phyloP scores from a whole-genome alignment of 1,139 yeast genomes.

The Spencermartinsiella ligniputridi region DNA sequence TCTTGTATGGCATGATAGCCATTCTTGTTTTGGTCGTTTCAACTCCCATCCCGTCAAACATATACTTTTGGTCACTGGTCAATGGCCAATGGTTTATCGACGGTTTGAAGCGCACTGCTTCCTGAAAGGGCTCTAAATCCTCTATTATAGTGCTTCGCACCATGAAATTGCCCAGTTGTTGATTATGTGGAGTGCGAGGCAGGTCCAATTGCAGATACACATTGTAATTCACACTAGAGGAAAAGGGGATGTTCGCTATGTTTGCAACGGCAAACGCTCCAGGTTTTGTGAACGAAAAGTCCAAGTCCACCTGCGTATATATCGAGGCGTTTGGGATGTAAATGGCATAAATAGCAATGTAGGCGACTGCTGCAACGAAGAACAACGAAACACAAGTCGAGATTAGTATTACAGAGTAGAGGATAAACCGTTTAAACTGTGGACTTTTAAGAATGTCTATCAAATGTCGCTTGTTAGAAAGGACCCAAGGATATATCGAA shows the following conservation, averaged over 20 bases:
- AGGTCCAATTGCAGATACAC: slow-evolving; percentile 27
- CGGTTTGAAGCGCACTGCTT: slow-evolving; percentile 8
- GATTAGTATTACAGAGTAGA: slow-evolving; percentile 14
- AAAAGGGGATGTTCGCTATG: slow-evolving; percentile 11
- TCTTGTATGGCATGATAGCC: slow-evolving; percentile 31
- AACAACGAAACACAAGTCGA: slow-evolving; percentile 10
- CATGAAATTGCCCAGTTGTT: slow-evolving; percentile 34
- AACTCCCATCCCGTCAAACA: slow-evolving; percentile 10
- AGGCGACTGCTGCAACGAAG: slow-evolving; percentile 20
- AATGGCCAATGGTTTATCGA: slow-evolving; percentile 9
- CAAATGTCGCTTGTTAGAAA: background rate
- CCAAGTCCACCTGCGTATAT: slow-evolving; percentile 19
- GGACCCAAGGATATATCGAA: too few relatives aligned
- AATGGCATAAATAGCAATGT: slow-evolving; percentile 19
- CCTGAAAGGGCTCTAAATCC: slow-evolving; percentile 13
- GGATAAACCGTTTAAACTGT: slow-evolving; percentile 9
- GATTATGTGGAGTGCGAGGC: slow-evolving; percentile 31
- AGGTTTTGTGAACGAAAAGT: slow-evolving; percentile 16
- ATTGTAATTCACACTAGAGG: slow-evolving; percentile 23
- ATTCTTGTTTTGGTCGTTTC: slow-evolving; percentile 19
- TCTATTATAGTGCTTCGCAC: slow-evolving; percentile 19
- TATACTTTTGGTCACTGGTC: slow-evolving; percentile 9
- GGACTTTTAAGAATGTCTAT: background rate
- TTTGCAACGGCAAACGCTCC: slow-evolving; percentile 9
- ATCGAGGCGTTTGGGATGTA: slow-evolving; percentile 24